Evolutionary conservation across 495 filamentous ascomycete species (phyloP), one percentile per base, ranked within the genome.

Genomic region (Xylaria scruposa): DNA sequence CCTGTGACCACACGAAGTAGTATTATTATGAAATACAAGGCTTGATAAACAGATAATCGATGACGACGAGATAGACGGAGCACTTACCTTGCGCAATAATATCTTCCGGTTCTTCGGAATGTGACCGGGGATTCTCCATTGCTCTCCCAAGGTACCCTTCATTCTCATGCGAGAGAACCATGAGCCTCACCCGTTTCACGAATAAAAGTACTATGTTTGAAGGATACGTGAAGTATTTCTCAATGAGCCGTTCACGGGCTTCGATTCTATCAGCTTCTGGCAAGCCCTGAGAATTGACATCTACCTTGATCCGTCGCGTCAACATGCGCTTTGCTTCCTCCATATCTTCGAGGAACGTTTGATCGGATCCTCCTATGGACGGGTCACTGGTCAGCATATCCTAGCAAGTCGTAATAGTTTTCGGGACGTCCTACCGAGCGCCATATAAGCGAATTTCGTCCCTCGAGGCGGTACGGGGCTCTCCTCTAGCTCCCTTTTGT

Each of bases 161-260:
- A n/a, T 29, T 38, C 21, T 21, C 6, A n/a, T 24, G 38, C 56
- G 2, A 0, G 2, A 69, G 49, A 17, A 67, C 24, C 38, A 36
- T 69, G 2, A n/a, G 1, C 7, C 67, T 21, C 29, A 69, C 53
- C 10, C 15, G 38, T 49, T 60, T 60, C 40, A 60, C 36, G 24
- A 33, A 78, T 15, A 78, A 59, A 72, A 68, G 72, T 2, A 80
- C 53, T 17, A 70, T 66, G 15, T 53, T 68, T 7, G 75, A 72
- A 31, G 77, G 72, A 42, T 76, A 73, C 21, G 64, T 51, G 15
- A 72, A 62, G 58, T 80, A 82, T 21, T 67, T 70, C 8, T 67
- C 69, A 26, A 68, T 54, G 24, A 81, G 70, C 8, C 73, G 59
- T 17, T 73, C 40, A 5, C 79, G 75, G 49, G 33, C 31, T 77